Percentiles rank a stretch among this genome's conserved stretches.
These are phyloP conservation scores for Scortechinia acanthostroma DNA, from an alignment of 2,329 filamentous ascomycete genomes.

Conservation along the genomic window DNA sequence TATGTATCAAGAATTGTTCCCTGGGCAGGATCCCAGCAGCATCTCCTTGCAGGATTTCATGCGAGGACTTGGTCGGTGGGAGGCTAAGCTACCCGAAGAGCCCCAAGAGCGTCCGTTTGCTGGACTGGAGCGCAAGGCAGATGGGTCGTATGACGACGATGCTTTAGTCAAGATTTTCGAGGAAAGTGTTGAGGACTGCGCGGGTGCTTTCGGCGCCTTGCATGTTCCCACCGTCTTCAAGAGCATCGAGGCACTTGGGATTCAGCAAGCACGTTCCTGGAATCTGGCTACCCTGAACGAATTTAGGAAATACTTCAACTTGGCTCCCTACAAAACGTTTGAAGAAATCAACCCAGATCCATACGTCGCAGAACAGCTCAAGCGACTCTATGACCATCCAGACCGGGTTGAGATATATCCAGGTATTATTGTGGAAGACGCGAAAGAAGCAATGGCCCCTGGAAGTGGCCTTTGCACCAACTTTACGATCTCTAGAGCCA, in stretches of 20 bases:
- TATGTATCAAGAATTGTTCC: constrained; percentile 19
- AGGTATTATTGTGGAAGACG: constrained; percentile 44
- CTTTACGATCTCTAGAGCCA: constrained; percentile 35
- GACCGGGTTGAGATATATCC: constrained; percentile 49
- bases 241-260: constrained; percentile 36
- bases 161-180: constrained; percentile 34
- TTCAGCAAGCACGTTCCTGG: constrained; percentile 34
- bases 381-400: constrained; percentile 37
- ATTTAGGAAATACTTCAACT: constrained; percentile 40
- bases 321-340: constrained; percentile 37
- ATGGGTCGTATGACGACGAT: constrained; percentile 31
- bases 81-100: constrained; percentile 34
- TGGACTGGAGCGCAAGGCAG: constrained; percentile 28
- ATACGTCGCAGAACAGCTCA: constrained; percentile 30
- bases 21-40: constrained; percentile 29
- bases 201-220: constrained; percentile 41
- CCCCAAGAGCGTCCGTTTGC: constrained; percentile 44
- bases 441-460: constrained; percentile 38
- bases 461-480: constrained; percentile 40
- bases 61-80: constrained; percentile 34
- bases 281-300: constrained; percentile 43
- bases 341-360: constrained; percentile 42
- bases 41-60: constrained; percentile 38
- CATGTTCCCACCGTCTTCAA: constrained; percentile 34
- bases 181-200: constrained; percentile 34